phyloP scores from a whole-genome alignment of 306 rosid genomes.

The Prosopis cineraria region DNA sequence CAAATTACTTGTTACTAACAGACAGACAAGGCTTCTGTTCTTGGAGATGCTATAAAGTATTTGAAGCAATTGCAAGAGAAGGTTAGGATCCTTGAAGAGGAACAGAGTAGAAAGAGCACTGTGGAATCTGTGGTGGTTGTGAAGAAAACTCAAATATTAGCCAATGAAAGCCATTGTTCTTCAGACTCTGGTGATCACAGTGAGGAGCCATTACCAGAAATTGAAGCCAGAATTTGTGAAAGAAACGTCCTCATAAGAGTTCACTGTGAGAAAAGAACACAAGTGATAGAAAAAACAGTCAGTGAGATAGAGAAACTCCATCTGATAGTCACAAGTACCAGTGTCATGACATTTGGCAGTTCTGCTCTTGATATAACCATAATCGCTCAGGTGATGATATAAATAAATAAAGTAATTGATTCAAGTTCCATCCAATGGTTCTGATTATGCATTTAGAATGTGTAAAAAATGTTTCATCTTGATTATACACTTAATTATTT shows the following conservation, averaged over 20 bases:
- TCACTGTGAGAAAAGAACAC: conserved; percentile 82
- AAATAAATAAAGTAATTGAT: too few species aligned
- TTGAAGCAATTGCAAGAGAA: conserved; percentile 85
- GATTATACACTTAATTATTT: neutral
- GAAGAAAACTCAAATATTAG: conserved; percentile 59
- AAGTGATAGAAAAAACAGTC: conserved; percentile 61
- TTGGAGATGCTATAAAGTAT: conserved; percentile 90
- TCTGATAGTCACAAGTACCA: conserved; percentile 65
- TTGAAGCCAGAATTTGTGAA: conserved; percentile 84
- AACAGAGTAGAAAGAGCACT: conserved; percentile 57
- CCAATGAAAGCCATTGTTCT: conserved; percentile 47
- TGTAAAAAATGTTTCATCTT: neutral
- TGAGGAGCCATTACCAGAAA: conserved; percentile 73
- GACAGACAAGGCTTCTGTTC: conserved; percentile 99
- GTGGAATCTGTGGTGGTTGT: conserved; percentile 76
- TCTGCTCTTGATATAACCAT: conserved; percentile 83
- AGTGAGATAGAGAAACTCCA: conserved; percentile 74
- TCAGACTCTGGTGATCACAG: conserved; percentile 35
- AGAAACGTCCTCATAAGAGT: conserved; percentile 78
- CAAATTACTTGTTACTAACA: conserved; percentile 38
- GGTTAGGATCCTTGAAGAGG: conserved; percentile 84
- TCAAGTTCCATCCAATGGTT: neutral
- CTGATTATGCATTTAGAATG: neutral
- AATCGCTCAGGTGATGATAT: conserved; percentile 82
- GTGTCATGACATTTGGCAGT: conserved; percentile 76